A percentile compares a stretch with the other conserved stretches of the same genome.
Evolutionary conservation across 169 alveolate species (phyloP).

Genomic region (Theileria annulata): DNA sequence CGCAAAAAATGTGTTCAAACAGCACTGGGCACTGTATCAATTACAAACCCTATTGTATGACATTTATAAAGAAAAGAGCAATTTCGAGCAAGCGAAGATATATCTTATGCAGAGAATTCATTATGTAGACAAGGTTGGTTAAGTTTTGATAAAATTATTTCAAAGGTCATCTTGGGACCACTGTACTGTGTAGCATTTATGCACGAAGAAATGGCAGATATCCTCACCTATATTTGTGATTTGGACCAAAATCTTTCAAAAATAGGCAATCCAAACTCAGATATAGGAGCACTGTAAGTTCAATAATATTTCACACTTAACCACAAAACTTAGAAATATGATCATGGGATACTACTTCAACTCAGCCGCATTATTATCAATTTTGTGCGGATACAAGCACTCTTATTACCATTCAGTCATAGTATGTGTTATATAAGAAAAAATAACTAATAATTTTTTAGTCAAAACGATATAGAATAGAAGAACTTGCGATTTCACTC

Average conservation of each 20-base stretch:
- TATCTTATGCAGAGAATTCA: slow-evolving; percentile 30
- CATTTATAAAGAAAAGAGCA: slow-evolving; percentile 45
- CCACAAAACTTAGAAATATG: slow-evolving; percentile 18
- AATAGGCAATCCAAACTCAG: neutral
- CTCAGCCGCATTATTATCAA: slow-evolving; percentile 55
- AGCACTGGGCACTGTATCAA: slow-evolving; percentile 75
- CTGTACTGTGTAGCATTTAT: slow-evolving; percentile 82
- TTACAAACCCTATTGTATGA: slow-evolving; percentile 62
- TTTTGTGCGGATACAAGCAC: slow-evolving; percentile 53
- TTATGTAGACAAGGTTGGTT: slow-evolving; percentile 40
- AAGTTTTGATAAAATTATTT: neutral
- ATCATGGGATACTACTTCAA: slow-evolving; percentile 43
- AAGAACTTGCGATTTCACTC: slow-evolving; percentile 15
- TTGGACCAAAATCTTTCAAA: slow-evolving; percentile 43
- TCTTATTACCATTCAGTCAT: slow-evolving; percentile 48
- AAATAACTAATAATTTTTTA: neutral
- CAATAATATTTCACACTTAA: neutral
- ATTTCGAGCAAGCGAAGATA: slow-evolving; percentile 20
- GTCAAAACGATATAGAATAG: slow-evolving; percentile 12
- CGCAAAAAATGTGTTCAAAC: slow-evolving; percentile 75
- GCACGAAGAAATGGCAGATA: slow-evolving; percentile 82
- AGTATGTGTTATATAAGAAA: slow-evolving; percentile 10
- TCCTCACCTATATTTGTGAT: slow-evolving; percentile 52
- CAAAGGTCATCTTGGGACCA: slow-evolving; percentile 65
- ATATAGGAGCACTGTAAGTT: slow-evolving; percentile 51